Conservation (phyloP, 2,329 filamentous ascomycete species). For the Fusarium dlaminii region DNA sequence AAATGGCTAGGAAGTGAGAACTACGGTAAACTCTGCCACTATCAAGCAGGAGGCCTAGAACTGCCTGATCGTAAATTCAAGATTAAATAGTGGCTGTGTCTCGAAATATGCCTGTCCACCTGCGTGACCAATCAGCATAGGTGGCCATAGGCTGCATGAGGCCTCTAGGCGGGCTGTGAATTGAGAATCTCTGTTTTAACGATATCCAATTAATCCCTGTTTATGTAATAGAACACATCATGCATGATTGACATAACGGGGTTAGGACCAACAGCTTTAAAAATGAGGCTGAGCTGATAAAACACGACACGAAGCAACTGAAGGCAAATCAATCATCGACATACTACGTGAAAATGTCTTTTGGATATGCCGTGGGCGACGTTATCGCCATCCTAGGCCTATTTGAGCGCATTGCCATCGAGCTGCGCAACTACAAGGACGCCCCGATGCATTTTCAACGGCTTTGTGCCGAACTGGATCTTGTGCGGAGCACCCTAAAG, state of each 20-base stretch:
- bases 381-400: neutral
- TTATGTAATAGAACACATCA: neutral
- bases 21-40: too few relatives aligned
- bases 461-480: too few relatives aligned
- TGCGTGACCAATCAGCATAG: neutral
- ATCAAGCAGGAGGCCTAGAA: neutral
- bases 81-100: neutral
- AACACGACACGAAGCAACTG: neutral
- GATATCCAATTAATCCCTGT: neutral
- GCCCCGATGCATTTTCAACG: too few relatives aligned
- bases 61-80: neutral
- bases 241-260: neutral
- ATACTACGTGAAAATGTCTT: neutral
- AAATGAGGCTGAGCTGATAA: neutral
- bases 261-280: neutral
- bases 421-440: too few relatives aligned
- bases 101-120: neutral
- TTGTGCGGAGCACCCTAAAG: too few relatives aligned
- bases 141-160: neutral
- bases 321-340: neutral
- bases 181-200: neutral
- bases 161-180: neutral
- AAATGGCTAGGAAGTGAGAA: too few relatives aligned
- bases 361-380: neutral
- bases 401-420: neutral